Percentiles rank a stretch among this genome's conserved stretches.
phyloP scores from a whole-genome alignment of 1,139 yeast species.

The Diutina rugosa region DNA sequence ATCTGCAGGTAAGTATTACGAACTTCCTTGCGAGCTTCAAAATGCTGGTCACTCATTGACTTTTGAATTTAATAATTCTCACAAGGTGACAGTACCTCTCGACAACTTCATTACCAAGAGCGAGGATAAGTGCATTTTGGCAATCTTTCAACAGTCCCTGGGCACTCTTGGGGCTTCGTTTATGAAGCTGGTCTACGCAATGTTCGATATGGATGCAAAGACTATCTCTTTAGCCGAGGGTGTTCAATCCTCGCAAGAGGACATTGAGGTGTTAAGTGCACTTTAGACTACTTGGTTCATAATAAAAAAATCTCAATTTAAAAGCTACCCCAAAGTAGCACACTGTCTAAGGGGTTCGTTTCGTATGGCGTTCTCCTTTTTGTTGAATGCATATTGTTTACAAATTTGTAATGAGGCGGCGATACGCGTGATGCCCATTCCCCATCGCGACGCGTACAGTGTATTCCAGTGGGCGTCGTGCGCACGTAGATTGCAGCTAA shows the following conservation, averaged over 20 bases:
- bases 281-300: neutral
- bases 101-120: neutral
- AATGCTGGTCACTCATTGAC: neutral
- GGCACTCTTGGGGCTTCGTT: neutral
- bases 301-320: no score
- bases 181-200: neutral
- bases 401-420: neutral
- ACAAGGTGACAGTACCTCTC: neutral
- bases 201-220: neutral
- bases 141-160: neutral
- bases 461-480: neutral
- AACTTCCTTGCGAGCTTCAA: neutral
- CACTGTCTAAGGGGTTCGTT: neutral
- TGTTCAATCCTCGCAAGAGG: neutral
- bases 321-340: no score
- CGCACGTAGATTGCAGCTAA: neutral
- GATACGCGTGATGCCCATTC: neutral
- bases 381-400: neutral
- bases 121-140: neutral
- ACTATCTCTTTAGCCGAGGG: neutral
- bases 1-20: neutral
- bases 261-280: neutral
- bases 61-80: neutral
- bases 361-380: neutral
- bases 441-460: neutral